Percentiles rank a stretch among this genome's conserved stretches.
phyloP scores from a whole-genome alignment of 2,329 filamentous ascomycete genomes.

The Didymella sp. region DNA sequence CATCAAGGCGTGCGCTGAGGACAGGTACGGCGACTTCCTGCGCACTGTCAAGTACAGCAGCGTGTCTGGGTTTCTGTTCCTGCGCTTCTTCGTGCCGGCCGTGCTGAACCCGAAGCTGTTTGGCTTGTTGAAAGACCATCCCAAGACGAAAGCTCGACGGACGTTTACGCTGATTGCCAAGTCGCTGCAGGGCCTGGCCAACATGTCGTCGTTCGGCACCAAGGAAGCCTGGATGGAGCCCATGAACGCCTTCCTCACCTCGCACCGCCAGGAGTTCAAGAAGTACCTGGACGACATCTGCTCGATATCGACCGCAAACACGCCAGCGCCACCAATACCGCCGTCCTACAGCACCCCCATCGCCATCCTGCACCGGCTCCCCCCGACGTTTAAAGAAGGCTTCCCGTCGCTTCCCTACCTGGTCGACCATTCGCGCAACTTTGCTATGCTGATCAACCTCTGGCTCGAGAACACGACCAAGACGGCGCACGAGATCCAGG shows the following conservation, averaged over 20 bases:
- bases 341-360: conserved; percentile 92
- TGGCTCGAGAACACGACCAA: conserved; percentile 68
- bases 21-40: conserved; percentile 91
- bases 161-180: conserved; percentile 93
- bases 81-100: conserved; percentile 95
- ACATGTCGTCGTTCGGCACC: conserved; percentile 88
- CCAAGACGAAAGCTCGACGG: conserved; percentile 80
- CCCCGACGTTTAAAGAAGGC: conserved; percentile 82
- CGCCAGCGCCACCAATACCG: conserved; percentile 68
- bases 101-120: conserved; percentile 95
- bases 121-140: conserved; percentile 84
- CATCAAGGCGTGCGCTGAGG: conserved; percentile 88
- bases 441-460: conserved; percentile 80
- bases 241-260: conserved; percentile 86
- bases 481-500: conserved; percentile 48
- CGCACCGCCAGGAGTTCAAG: conserved; percentile 81
- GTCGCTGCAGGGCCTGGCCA: conserved; percentile 86
- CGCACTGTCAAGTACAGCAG: conserved; percentile 91
- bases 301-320: conserved; percentile 73
- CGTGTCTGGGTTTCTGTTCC: conserved; percentile 91
- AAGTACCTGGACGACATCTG: conserved; percentile 87
- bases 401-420: conserved; percentile 93
- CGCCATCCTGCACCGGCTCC: conserved; percentile 83
- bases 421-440: conserved; percentile 85
- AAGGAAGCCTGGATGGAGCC: conserved; percentile 99